These are phyloP conservation scores for Pestalotiopsis sp. DNA, from an alignment of 2,329 filamentous ascomycete species.

Conservation along the genomic window DNA sequence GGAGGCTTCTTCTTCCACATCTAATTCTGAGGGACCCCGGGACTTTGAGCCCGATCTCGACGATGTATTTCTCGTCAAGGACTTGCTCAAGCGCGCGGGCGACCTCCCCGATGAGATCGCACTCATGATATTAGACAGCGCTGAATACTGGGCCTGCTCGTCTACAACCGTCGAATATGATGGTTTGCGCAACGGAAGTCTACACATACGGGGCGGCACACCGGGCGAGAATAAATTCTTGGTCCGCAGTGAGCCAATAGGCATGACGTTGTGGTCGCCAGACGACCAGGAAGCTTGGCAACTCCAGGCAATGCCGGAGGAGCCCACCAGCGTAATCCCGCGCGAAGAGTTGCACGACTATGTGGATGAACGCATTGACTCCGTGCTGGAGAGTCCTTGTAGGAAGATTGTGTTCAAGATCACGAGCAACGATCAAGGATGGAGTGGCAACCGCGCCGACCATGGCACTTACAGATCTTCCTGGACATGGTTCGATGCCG, in stretches of 20 bases:
- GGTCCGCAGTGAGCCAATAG: constrained; percentile 43
- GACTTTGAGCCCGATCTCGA: constrained; percentile 21
- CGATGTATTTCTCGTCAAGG: constrained; percentile 52
- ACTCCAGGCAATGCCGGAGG: constrained; percentile 18
- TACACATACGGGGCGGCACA: constrained; percentile 20
- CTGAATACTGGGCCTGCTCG: constrained; percentile 64
- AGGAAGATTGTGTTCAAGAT: constrained; percentile 65
- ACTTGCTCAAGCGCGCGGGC: constrained; percentile 44
- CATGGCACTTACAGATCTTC: constrained; percentile 47
- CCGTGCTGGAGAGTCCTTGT: constrained; percentile 49
- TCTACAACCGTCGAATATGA: constrained; percentile 33
- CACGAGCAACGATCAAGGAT: constrained; percentile 61
- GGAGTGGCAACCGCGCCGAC: constrained; percentile 36
- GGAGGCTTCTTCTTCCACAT: constrained; percentile 7
- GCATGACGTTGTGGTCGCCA: constrained; percentile 33
- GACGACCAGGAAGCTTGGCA: constrained; percentile 23
- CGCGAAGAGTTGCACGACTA: constrained; percentile 36
- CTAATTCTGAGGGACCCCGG: constrained; percentile 10
- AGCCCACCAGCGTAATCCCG: constrained; percentile 31
- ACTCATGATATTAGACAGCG: constrained; percentile 57
- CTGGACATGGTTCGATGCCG: constrained; percentile 66
- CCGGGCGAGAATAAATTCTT: constrained; percentile 39
- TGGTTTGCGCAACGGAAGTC: constrained; percentile 4
- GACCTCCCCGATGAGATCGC: constrained; percentile 56
- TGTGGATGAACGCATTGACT: constrained; percentile 37